Conservation (phyloP, 768 basidiomycete species). For the Auriscalpium microsporum region DNA sequence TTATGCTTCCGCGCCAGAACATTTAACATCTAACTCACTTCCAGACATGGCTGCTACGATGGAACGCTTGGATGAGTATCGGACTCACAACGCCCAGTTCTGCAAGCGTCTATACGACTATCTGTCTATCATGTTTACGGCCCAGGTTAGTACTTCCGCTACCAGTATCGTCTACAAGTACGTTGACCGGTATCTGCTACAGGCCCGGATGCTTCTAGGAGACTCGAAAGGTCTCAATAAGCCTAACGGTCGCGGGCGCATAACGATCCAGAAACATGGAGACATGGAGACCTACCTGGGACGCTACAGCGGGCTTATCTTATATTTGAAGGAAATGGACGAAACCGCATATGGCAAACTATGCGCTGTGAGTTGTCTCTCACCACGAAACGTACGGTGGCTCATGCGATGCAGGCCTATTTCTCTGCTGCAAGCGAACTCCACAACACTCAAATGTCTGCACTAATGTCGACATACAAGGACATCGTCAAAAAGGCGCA, state of each 20-base stretch:
- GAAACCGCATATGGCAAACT: slow-evolving; percentile 79
- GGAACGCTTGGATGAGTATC: slow-evolving; percentile 86
- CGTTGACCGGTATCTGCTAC: neutral
- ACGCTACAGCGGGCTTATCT: slow-evolving; percentile 79
- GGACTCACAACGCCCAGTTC: slow-evolving; percentile 84
- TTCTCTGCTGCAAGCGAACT: slow-evolving; percentile 81
- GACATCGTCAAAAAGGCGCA: slow-evolving; percentile 59
- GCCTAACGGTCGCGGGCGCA: slow-evolving; percentile 33
- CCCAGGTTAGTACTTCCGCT: slow-evolving; percentile 49
- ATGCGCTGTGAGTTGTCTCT: slow-evolving; percentile 60
- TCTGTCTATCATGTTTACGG: slow-evolving; percentile 84
- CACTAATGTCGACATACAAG: slow-evolving; percentile 51
- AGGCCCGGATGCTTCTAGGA: slow-evolving; percentile 65
- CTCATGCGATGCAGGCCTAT: slow-evolving; percentile 56
- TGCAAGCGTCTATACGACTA: slow-evolving; percentile 89
- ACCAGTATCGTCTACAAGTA: neutral
- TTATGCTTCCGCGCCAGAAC: neutral
- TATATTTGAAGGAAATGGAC: slow-evolving; percentile 96
- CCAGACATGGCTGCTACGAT: slow-evolving; percentile 96
- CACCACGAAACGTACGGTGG: neutral
- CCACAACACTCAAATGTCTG: slow-evolving; percentile 74
- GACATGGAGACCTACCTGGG: slow-evolving; percentile 78
- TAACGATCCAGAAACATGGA: slow-evolving; percentile 52
- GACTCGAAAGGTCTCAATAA: slow-evolving; percentile 50
- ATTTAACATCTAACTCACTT: neutral